These are phyloP conservation scores for Incumbomyces delicatus DNA, from an alignment of 2,329 filamentous ascomycete genomes.

Conservation along the genomic window DNA sequence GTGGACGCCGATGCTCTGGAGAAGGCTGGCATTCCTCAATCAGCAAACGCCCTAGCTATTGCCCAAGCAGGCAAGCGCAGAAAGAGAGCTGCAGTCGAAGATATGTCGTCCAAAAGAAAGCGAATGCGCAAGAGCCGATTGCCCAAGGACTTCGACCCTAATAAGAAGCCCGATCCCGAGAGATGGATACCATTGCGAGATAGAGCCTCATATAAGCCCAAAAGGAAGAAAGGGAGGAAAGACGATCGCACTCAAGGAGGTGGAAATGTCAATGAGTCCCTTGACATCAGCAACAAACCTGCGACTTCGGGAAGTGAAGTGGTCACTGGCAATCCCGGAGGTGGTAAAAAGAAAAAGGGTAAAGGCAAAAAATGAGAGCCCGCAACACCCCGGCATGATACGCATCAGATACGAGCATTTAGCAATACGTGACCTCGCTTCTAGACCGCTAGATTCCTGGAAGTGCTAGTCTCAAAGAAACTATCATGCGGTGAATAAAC, in stretches of 20 bases:
- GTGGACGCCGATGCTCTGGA: constrained; percentile 38
- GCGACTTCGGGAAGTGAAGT: constrained; percentile 23
- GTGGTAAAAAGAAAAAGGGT: constrained; percentile 35
- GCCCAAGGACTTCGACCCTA: constrained; percentile 46
- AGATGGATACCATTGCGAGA: constrained; percentile 88
- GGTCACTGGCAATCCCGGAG: constrained; percentile 26
- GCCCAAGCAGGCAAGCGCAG: constrained; percentile 23
- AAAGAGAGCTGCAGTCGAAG: constrained; percentile 30
- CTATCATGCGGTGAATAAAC: too few species aligned
- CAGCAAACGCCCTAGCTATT: constrained; percentile 21
- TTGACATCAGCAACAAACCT: constrained; percentile 42
- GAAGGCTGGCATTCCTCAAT: constrained; percentile 33
- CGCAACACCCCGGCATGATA: constrained; percentile 26
- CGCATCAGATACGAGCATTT: too few species aligned
- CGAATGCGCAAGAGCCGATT: constrained; percentile 36
- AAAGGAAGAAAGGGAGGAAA: constrained; percentile 77
- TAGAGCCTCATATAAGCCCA: constrained; percentile 71
- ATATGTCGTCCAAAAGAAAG: constrained; percentile 31
- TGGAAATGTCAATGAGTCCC: constrained; percentile 56
- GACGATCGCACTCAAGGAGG: constrained; percentile 75
- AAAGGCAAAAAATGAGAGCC: constrained; percentile 37
- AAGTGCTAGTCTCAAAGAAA: too few species aligned
- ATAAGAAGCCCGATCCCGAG: constrained; percentile 77
- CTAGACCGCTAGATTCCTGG: too few species aligned
- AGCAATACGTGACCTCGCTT: too few species aligned